phyloP scores from a whole-genome alignment of 139 green algal genomes.

The Tetraselmis chui region DNA sequence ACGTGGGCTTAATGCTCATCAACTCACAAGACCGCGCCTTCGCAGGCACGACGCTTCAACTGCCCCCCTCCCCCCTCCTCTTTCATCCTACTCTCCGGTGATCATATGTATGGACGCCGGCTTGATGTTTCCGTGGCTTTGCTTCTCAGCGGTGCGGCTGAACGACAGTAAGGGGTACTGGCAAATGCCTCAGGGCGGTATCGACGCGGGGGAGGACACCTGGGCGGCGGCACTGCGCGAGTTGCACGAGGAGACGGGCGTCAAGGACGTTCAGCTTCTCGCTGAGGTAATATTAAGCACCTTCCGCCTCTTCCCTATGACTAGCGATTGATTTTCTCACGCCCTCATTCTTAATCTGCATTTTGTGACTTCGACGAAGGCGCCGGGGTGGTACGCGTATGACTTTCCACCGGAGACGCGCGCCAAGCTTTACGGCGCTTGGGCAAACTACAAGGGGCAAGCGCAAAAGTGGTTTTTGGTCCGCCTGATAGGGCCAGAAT shows the following conservation, averaged over 20 bases:
- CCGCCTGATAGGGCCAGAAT: constrained; percentile 5
- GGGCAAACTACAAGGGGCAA: constrained; percentile 5
- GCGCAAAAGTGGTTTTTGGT: constrained; percentile 19
- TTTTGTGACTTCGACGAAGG: too few relatives aligned
- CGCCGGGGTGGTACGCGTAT: constrained; percentile 6
- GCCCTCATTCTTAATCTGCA: too few relatives aligned
- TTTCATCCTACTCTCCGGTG: too few relatives aligned
- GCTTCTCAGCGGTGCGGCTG: neutral
- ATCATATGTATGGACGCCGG: too few relatives aligned
- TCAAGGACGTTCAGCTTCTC: constrained; percentile 8
- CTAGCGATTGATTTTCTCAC: too few relatives aligned
- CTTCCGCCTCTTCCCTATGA: too few relatives aligned
- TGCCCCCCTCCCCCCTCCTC: neutral
- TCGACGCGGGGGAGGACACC: constrained; percentile 10
- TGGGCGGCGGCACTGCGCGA: constrained; percentile 10
- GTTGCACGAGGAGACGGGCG: constrained; percentile 15
- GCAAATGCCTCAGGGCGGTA: constrained; percentile 21
- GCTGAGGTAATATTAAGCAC: too few relatives aligned
- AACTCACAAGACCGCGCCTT: neutral
- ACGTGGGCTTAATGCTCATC: neutral
- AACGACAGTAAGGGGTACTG: neutral
- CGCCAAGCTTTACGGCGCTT: neutral
- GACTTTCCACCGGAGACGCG: constrained; percentile 4
- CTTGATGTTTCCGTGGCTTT: neutral
- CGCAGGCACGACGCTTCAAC: neutral